Base-by-base conservation (phyloP, 2,329 filamentous ascomycete species). In the Fusarium nisikadoi region DNA sequence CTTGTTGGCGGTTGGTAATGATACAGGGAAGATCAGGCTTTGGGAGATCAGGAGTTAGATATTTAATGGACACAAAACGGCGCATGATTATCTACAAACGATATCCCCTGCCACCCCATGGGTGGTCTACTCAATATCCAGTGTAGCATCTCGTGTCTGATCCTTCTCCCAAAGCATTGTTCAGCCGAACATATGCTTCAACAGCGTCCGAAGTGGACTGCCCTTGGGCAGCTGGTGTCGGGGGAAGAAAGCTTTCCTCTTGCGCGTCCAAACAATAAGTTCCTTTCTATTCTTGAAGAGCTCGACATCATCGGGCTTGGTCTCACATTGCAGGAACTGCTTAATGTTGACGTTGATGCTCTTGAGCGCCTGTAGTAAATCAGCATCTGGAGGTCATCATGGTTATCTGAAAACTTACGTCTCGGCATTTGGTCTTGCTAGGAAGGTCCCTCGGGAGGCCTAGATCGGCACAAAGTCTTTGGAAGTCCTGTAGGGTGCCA, bases 1-100 rank as follows among this genome's bases (percentile, higher is more conserved):
- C 76, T 81, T 95, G 76, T 80, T 99, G 72, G 94, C 94, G 16
- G 93, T 98, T 57, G 95, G 91, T 23, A 98, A 97, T 78, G 95
- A 98, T 79, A 86, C 88, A 65, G 96, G 96, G 17, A 95, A 94
- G 84, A 93, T 98, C 70, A 88, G 93, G 70, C 81, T 98, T 80
- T 99, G 95, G 94, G 94, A 98, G 84, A 94, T 97, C 74, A 85
- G 91, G 78, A 88, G 84, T 72, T 94, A 88, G 81, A 69, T 54
- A 53, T 59, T 59, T 70, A 65, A 75, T 69, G 61, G 66, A 61
- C 62, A 76, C 41, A 47, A 65, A 69, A 71, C 52, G 73, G 66
- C 74, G 71, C 62, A 73, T 68, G 69, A 45, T 33, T 55, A 70
- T 71, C 33, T 46, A 53, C 39, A 36, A 45, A 25, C 31, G 43